These are phyloP conservation scores for Xylariaceae sp. DNA, from an alignment of 2,329 filamentous ascomycete genomes.

Conservation along the genomic window DNA sequence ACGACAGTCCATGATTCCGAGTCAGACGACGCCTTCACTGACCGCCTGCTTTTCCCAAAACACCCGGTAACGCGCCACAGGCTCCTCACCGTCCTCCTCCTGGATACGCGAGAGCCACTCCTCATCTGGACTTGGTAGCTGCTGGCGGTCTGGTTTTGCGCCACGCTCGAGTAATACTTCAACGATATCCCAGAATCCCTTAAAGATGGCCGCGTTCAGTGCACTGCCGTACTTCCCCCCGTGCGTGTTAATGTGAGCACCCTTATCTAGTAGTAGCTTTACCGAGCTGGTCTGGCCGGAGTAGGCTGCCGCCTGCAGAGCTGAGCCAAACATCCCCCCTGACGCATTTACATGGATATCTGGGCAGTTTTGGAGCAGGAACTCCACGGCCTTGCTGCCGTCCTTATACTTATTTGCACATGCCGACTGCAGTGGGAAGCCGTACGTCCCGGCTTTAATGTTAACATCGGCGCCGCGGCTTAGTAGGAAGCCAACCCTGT, in stretches of 20 bases:
- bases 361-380: not conserved
- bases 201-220: conserved; percentile 3
- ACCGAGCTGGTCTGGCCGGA: not conserved
- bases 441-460: not conserved
- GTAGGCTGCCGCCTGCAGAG: conserved; percentile 6
- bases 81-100: not conserved
- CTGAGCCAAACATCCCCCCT: not conserved
- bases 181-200: conserved; percentile 8
- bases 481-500: not conserved
- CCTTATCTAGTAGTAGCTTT: not conserved
- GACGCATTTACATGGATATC: not conserved
- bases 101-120: conserved; percentile 2
- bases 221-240: conserved; percentile 11
- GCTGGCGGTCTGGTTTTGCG: not conserved
- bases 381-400: not conserved
- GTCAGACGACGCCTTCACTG: not conserved
- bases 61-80: not conserved
- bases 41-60: conserved; percentile 8
- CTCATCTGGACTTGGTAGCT: not conserved
- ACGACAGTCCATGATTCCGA: not conserved
- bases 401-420: not conserved
- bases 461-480: not conserved
- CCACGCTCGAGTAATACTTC: conserved; percentile 5
- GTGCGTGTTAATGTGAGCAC: not conserved
- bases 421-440: conserved; percentile 5